These are phyloP conservation scores for Petunia hybrid DNA, from an alignment of 305 asterid species.

Conservation along the genomic window DNA sequence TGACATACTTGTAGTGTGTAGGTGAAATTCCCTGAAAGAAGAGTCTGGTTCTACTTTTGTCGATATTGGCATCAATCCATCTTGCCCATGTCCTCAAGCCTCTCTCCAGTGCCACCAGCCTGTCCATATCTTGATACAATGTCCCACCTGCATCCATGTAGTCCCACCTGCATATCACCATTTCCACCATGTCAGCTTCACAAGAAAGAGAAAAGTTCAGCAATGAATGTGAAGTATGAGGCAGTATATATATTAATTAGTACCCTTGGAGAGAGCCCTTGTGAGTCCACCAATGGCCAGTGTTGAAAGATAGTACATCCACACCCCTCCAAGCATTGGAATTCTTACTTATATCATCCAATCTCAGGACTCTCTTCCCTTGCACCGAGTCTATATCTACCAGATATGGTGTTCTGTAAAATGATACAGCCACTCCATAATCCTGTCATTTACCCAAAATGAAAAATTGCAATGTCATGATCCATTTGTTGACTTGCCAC, in stretches of 20 bases:
- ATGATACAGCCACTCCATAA: conserved; percentile 78
- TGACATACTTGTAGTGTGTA: conserved; percentile 82
- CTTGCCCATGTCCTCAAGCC: conserved; percentile 89
- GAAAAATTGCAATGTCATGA: neutral
- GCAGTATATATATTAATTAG: neutral
- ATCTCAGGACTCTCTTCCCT: conserved; percentile 78
- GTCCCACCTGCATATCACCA: conserved; percentile 74
- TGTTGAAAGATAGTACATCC: conserved; percentile 89
- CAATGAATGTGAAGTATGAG: neutral
- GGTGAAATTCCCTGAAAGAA: conserved; percentile 94
- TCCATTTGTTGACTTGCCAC: neutral
- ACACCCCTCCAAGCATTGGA: conserved; percentile 80
- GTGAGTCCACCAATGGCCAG: conserved; percentile 99
- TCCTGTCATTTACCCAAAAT: conserved; percentile 51
- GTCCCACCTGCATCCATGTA: conserved; percentile 75
- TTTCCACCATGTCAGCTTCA: neutral
- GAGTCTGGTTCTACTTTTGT: conserved; percentile 61
- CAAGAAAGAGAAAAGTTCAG: neutral
- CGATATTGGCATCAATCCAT: conserved; percentile 81
- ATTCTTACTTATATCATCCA: conserved; percentile 82
- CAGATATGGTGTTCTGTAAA: conserved; percentile 78
- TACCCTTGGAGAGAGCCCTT: conserved; percentile 90
- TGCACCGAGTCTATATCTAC: conserved; percentile 75
- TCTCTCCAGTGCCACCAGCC: conserved; percentile 70
- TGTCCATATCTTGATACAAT: conserved; percentile 70